A percentile compares a stretch with the other conserved stretches of the same genome.
phyloP scores from a whole-genome alignment of 805 yeast species.

The Hagleromyces aurorensis region DNA sequence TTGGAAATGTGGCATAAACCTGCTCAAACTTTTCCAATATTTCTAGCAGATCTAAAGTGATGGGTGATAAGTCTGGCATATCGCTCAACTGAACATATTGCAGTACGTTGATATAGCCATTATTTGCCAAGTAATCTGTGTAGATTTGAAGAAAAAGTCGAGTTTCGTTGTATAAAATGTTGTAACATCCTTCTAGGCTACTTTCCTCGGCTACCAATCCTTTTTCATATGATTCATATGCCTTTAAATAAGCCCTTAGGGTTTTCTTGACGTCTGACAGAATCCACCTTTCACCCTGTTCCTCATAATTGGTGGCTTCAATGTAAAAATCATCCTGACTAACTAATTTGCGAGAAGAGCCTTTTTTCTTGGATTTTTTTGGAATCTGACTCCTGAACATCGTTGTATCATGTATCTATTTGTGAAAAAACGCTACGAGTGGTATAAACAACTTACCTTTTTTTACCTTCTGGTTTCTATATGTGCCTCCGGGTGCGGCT shows the following conservation, averaged over 20 bases:
- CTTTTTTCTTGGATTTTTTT: slow-evolving; percentile 10
- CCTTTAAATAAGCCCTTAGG: slow-evolving; percentile 21
- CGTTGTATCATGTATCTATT: too few species aligned
- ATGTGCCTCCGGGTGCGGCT: too few species aligned
- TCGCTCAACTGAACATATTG: slow-evolving; percentile 25
- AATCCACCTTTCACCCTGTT: slow-evolving; percentile 32
- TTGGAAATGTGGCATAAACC: slow-evolving; percentile 10
- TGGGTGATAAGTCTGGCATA: slow-evolving; percentile 10
- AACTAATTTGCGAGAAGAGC: slow-evolving; percentile 8
- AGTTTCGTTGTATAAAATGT: slow-evolving; percentile 26
- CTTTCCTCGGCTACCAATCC: slow-evolving; percentile 27
- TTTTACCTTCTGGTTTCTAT: too few species aligned
- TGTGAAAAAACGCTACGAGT: too few species aligned
- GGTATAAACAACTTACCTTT: slow-evolving; percentile 1
- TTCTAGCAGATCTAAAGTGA: slow-evolving; percentile 12
- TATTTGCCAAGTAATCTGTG: slow-evolving; percentile 24
- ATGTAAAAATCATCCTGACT: slow-evolving; percentile 28
- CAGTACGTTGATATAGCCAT: slow-evolving; percentile 26
- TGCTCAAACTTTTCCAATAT: slow-evolving; percentile 20
- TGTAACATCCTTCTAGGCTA: slow-evolving; percentile 30
- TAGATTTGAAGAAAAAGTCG: slow-evolving; percentile 26
- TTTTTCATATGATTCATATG: slow-evolving; percentile 26
- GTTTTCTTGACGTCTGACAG: slow-evolving; percentile 28
- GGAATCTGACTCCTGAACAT: slow-evolving; percentile 5
- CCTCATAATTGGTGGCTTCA: slow-evolving; percentile 28